phyloP scores from a whole-genome alignment of 768 basidiomycete species.

The Trametes punicea region DNA sequence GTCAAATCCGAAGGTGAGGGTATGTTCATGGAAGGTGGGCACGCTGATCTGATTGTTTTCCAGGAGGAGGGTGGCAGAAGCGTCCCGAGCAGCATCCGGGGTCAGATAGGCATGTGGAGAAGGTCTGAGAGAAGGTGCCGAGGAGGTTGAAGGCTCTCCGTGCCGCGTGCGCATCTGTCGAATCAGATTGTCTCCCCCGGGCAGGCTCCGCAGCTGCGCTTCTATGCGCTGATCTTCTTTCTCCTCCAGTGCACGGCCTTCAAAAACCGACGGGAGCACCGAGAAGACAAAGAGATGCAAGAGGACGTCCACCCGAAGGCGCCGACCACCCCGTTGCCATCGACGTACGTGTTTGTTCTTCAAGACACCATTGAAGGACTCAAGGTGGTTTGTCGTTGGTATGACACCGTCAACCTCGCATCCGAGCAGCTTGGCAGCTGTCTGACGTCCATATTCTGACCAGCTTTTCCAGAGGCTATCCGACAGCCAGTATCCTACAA shows the following conservation, averaged over 20 bases:
- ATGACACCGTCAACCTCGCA: constrained; percentile 29
- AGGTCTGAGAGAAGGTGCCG: no score
- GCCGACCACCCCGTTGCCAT: constrained; percentile 28
- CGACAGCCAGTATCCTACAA: constrained; percentile 25
- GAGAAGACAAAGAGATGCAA: constrained; percentile 16
- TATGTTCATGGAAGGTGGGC: not conserved
- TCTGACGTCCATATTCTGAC: constrained; percentile 28
- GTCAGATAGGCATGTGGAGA: not conserved
- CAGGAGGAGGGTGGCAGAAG: not conserved
- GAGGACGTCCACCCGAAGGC: constrained; percentile 32
- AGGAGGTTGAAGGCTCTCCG: no score
- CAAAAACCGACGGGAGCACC: constrained; percentile 26
- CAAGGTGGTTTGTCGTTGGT: constrained; percentile 40
- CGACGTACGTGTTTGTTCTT: constrained; percentile 31
- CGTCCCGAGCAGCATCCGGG: not conserved
- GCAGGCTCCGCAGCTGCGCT: not conserved
- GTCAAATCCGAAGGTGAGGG: not conserved
- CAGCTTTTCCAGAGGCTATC: constrained; percentile 32
- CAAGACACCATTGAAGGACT: constrained; percentile 37
- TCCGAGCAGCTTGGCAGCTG: constrained; percentile 26
- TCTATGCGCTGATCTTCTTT: not conserved
- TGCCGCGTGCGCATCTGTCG: no score
- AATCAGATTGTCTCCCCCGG: not conserved
- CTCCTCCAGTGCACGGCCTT: not conserved
- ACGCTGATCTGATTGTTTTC: not conserved